Evolutionary conservation across 305 asterid genomes (phyloP), one percentile per base, ranked within the genome.

Genomic region (Fraxinus nigra): DNA sequence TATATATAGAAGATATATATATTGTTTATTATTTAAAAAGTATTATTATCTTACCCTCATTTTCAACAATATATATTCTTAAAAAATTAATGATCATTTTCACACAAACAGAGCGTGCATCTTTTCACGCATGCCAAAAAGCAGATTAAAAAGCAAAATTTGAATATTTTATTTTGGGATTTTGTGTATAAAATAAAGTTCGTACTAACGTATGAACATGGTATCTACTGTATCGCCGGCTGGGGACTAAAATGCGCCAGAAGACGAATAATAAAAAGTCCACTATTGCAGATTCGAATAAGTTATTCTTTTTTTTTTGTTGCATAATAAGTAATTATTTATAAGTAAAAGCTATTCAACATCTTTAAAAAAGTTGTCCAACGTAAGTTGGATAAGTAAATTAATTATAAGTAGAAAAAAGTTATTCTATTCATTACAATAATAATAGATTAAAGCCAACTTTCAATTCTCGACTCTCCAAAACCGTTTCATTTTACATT

Each of bases 71-170:
- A 4, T 16, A 4, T 51, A 13, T 46, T 13, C 18, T 13, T 0
- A 46, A 13, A 46, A 43, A 46, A 4, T 43, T 32, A 16, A 16
- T 4, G 8, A 51, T 51, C 22, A 5, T 6, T 51, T 51, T 51
- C 61, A 1, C 0, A 51, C 22, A 16, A 16, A 16, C 61, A 51
- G 22, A n/a, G 56, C 56, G 56, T 46, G 56, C 54, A 70, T 40
- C 88, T 85, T 85, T 87, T 85, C 26, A 69, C 90, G 90, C 90
- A 79, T 87, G 88, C 88, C 16, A 51, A 74, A 51, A 83, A 80
- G 85, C 84, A 80, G 20, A 82, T 76, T 46, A 46, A 32, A 78
- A 72, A 75, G 80, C 72, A 73, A 79, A 59, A 14, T 26, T 69
- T 1, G 1, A 26, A 34, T 67, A 65, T 5, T 2, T 14, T 28